Evolutionary conservation across 2,329 filamentous ascomycete species (phyloP).

Genomic region (Onygenales sp.): DNA sequence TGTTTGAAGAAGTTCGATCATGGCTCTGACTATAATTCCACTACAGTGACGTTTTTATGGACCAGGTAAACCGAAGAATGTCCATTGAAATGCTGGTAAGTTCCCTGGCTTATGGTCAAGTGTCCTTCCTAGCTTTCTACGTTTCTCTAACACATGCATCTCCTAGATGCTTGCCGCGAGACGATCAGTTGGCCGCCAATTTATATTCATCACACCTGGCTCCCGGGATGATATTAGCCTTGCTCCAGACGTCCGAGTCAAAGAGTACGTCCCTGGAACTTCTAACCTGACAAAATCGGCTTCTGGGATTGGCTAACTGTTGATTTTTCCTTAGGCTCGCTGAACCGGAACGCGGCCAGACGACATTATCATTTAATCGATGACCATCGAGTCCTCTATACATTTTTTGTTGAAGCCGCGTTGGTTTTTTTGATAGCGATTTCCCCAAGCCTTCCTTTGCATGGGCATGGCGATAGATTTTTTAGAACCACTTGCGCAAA

Average conservation of each 20-base stretch:
- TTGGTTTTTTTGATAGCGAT: too few relatives aligned
- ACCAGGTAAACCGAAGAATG: conserved; percentile 86
- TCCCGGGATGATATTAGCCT: conserved; percentile 51
- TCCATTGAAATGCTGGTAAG: conserved; percentile 87
- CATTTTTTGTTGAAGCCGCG: too few relatives aligned
- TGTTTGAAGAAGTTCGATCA: neutral
- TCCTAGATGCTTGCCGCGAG: conserved; percentile 69
- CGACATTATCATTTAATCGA: conserved; percentile 24
- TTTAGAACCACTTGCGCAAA: too few relatives aligned
- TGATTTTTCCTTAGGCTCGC: conserved; percentile 23
- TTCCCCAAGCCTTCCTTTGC: too few relatives aligned
- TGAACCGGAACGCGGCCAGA: conserved; percentile 37
- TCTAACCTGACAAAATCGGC: neutral
- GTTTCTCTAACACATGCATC: neutral
- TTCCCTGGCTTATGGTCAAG: conserved; percentile 12
- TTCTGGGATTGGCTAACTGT: neutral
- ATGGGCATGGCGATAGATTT: too few relatives aligned
- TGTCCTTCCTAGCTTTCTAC: neutral
- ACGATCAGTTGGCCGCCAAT: conserved; percentile 80
- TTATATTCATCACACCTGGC: conserved; percentile 92
- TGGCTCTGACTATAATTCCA: conserved; percentile 11
- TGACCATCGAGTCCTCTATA: too few relatives aligned
- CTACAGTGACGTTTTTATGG: conserved; percentile 86
- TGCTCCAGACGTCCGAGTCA: conserved; percentile 35
- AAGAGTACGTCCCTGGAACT: conserved; percentile 26